Base-by-base conservation (phyloP, 2,329 filamentous ascomycete species). In the Monosporascus sp. region DNA sequence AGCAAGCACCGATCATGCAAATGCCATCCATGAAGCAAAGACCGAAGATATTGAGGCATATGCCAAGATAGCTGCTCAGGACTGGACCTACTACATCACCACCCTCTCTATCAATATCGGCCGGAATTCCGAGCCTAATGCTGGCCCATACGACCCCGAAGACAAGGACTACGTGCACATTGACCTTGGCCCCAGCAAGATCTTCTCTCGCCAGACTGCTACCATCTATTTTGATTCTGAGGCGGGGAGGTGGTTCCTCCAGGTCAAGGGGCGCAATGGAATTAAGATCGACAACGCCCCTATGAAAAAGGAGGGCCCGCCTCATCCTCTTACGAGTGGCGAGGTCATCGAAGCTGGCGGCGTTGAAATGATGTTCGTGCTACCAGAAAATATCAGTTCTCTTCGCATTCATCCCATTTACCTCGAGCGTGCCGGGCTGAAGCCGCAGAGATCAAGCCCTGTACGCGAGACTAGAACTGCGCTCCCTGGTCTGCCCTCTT, bases 351-450 rank as follows among this genome's bases (percentile, higher is more conserved):
- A 96, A 65, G 89, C 97, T 65, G 88, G 88, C 62, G 89, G 89
- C 50, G 89, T 94, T 1, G 93, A 99, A 74, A 99, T 99, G 94
- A 93, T 97, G 78, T 99, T 99, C 70, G 90, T 97, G 47, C 82
- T 96, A n/a, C 93, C 94, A 0, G 84, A 83, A 24, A 86, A 89
- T 59, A 77, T 83, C 46, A 77, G 75, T 52, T 81, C 83, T 24
- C 78, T 91, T 25, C 77, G 81, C 47, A 85, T 95, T 55, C 82
- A 88, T 64, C 79, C 79, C 22, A 81, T 74, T 62, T 91, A 88
- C 65, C 79, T 89, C 17, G 81, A 88, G 60, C 84, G 88, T 46
- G 85, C 87, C 34, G 79, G 83, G 25, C 73, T 65, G 34, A 59
- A 57, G 44, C 50, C 51, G 15, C 44, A 51, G 39, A 57, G 46